Evolutionary conservation across 345 rosid species (phyloP), one percentile per base, ranked within the genome.

Genomic region (Orychophragmus violaceus): DNA sequence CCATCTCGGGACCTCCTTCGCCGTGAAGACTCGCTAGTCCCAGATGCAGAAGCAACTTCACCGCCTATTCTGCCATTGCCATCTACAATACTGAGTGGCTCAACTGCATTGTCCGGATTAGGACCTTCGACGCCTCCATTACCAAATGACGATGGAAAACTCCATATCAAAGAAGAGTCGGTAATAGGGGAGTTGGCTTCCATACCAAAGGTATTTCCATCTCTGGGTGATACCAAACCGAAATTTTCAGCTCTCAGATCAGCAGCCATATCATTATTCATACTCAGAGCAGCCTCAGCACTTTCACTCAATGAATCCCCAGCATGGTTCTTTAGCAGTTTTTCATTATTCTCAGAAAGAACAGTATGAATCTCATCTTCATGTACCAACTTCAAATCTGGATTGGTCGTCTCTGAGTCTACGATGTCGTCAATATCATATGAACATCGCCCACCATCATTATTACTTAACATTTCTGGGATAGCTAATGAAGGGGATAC

Each of bases 11-110:
- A 67, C 65, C 82, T 82, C 72, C 82, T 79, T 76, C 64, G 75
- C 22, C 82, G 74, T 69, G 81, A 74, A 58, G 85, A 62, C 59
- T 73, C 33, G 17, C 60, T 54, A 63, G 64, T 68, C 66, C 76
- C 82, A 21, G 84, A 79, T 37, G 76, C 78, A 78, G 77, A 66
- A 75, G 71, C 70, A 68, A 70, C 70, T 57, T 59, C 70, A 9
- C 64, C 77, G 41, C 61, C 56, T 75, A 74, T 68, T 74, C 82
- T 74, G 49, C 66, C 81, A 70, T 78, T 85, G 71, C 41, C 53
- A 69, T 69, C 62, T 11, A 62, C 62, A 48, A 51, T 64, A 51
- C 64, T 58, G 37, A 53, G 52, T 50, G 77, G 69, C 35, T 81
- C 79, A 63, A 44, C 77, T 32, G 71, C 62, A 52, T 55, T 51